Evolutionary conservation across 768 basidiomycete species (phyloP), one percentile per base, ranked within the genome.

Genomic region (Amanita pallidorosea): DNA sequence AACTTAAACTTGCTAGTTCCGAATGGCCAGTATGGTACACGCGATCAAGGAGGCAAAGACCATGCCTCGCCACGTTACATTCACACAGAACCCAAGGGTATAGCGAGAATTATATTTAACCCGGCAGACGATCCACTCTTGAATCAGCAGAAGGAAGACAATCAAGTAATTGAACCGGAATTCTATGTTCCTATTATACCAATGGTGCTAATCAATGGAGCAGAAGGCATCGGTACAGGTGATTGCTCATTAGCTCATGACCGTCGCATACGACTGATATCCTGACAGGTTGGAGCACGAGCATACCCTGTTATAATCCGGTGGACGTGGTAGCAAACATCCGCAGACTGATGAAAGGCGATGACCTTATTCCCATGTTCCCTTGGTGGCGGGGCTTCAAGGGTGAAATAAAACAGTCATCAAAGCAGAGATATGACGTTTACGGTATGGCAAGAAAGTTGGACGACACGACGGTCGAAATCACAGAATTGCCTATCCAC

Each of bases 381-480:
- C 96, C 96, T 2, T 99, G 96, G 96, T 98, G 90, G 88, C 82
- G 92, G 47, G 94, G 95, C 25, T 98, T 94, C 69, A 81, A 83
- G 60, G 94, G 94, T 36, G 75, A 83, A 34, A 86, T 98, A 67
- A 90, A 81, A 68, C 77, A 78, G 54, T 74, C 78, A 31, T 77
- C 76, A 31, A 92, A 92, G 57, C 81, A 92, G 73, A 95, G 88
- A 67, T 93, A 85, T 62, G 86, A 88, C 31, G 82, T 89, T 36
- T 69, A 70, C 31, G 96, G 96, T 45, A 60, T 84, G 42, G 77
- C 77, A 45, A 75, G 68, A 29, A 93, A 92, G 71, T 58, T 87
- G 61, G 81, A 88, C 63, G 85, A 88, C 55, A 85, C 80, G n/a
- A 95, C 92, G 0, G 74, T 99, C 42, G 90, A 96, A 67, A 86